A percentile compares a stretch with the other conserved stretches of the same genome.
phyloP scores from a whole-genome alignment of 495 filamentous ascomycete genomes.

The Penicillium parvum region DNA sequence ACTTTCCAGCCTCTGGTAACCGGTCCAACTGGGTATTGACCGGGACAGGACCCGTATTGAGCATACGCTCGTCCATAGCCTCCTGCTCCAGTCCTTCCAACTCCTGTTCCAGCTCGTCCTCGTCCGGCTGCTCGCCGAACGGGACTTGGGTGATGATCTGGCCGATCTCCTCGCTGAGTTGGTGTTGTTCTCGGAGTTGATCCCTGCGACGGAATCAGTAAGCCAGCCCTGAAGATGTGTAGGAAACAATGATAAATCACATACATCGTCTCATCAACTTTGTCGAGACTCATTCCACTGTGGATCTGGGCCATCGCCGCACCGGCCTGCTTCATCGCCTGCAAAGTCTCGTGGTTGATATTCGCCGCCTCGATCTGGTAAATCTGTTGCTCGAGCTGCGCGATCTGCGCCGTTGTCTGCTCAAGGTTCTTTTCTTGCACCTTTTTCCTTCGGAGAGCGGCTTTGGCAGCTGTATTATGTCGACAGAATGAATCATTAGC shows the following conservation, averaged over 20 bases:
- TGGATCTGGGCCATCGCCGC: constrained; percentile 91
- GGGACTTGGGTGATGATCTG: constrained; percentile 70
- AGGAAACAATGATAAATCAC: constrained; percentile 25
- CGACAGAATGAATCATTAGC: too few species aligned
- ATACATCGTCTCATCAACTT: constrained; percentile 94
- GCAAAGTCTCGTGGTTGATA: constrained; percentile 94
- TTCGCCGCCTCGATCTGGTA: constrained; percentile 96
- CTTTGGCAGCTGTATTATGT: constrained; percentile 81
- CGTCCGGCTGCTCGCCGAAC: constrained; percentile 72
- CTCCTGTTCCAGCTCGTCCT: constrained; percentile 77
- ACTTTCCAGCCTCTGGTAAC: constrained; percentile 66
- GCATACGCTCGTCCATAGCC: constrained; percentile 88
- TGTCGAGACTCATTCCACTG: constrained; percentile 80
- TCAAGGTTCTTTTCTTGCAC: constrained; percentile 82
- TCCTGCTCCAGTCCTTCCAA: constrained; percentile 77
- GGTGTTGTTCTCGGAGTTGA: constrained; percentile 85
- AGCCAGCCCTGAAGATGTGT: not conserved
- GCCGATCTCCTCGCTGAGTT: constrained; percentile 87
- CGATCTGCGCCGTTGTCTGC: constrained; percentile 83
- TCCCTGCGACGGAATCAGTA: constrained; percentile 56
- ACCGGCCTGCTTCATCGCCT: constrained; percentile 87
- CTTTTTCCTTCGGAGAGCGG: constrained; percentile 94
- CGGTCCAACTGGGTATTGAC: constrained; percentile 65
- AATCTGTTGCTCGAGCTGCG: constrained; percentile 90
- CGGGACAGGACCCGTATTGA: constrained; percentile 76